Base-by-base conservation (phyloP, 2,329 filamentous ascomycete genomes). In the Shiraia sp. region DNA sequence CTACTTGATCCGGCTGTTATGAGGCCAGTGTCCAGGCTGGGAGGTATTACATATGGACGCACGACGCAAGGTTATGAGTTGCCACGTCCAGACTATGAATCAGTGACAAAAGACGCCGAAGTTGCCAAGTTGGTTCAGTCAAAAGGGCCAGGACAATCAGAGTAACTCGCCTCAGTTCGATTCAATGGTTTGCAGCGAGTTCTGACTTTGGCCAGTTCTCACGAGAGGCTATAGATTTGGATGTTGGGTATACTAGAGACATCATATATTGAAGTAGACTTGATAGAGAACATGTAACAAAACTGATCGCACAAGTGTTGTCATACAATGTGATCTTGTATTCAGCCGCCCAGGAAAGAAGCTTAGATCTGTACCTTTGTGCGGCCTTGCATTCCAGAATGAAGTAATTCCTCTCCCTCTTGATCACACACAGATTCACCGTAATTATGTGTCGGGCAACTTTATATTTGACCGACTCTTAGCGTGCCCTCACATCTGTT, bases 21-120 rank as follows among this genome's bases (percentile, higher is more conserved):
- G 41, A 81, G 81, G 48, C 90, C 92, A 0, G 78, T 96, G 12
- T 82, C 82, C 51, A 81, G 92, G 26, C 61, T 96, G 16, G 92
- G 92, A 17, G 92, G 92, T 2, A 95, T 96, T 57, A 86, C 86
- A 0, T 97, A 96, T 65, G 86, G 79, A 0, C 79, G 90, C 30
- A 74, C 80, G 0, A 83, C 79, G 0, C 83, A 91, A 49, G 85
- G 74, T 0, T 72, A 89, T 17, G 90, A 96, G 74, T 69, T 96
- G 16, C 81, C 79, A 5, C 75, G 87, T 28, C 83, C 75, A 4
- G 70, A 75, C 13, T 78, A 70, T 54, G 65, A 70, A 6, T 71
- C 75, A 43, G 51, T 60, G 6, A 72, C 70, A 10, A 70, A 77
- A 32, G 72, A 73, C 48, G 69, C 75, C 22, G 80, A 84, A 42